Evolutionary conservation across 257 asterid species (phyloP), one percentile per base, ranked within the genome.

Genomic region (Schizonepeta tenuifolia): DNA sequence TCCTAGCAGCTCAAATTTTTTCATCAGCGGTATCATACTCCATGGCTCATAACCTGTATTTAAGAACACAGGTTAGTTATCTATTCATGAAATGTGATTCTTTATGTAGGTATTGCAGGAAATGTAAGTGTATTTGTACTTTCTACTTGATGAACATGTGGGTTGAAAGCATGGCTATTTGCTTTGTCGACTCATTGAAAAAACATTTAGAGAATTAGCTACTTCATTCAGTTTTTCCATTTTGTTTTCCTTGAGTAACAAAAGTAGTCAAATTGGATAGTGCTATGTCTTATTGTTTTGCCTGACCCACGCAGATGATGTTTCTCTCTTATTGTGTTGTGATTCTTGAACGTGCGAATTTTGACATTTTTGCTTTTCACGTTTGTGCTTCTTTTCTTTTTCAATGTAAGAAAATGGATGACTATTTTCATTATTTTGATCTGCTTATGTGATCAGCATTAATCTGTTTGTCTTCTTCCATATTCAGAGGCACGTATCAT

Each of bases 1-100:
- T 65, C 43, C n/a, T 57, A 67, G 73, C 84, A 82, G 89, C 83
- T 84, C 78, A 79, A 61, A 26, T 64, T 63, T 63, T 61, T 64
- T 70, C 76, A 59, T 79, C 74, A 40, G 69, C 71, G 74, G 61
- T 66, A 11, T 60, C 82, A 20, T 26, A 64, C 69, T 71, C 81
- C 2, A 61, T 14, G 76, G 71, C 67, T 63, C 83, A 49, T 73
- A 51, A 76, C 63, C 81, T 59, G 58, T 41, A 53, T 63, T 20
- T 77, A 18, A 63, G 71, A 71, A 53, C 50, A 46, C 79, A 43
- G 84, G 88, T 84, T 67, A 71, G 86, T 79, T 65, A 5, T 65
- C 38, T 17, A 43, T 58, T 22, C 60, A 38, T 38, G 31, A 31
- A 65, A 49, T 18, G 13, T n/a, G 15, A 59, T 20, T 9, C 53